These are phyloP conservation scores for Linum lewisii DNA, from an alignment of 345 rosid species.

Conservation along the genomic window DNA sequence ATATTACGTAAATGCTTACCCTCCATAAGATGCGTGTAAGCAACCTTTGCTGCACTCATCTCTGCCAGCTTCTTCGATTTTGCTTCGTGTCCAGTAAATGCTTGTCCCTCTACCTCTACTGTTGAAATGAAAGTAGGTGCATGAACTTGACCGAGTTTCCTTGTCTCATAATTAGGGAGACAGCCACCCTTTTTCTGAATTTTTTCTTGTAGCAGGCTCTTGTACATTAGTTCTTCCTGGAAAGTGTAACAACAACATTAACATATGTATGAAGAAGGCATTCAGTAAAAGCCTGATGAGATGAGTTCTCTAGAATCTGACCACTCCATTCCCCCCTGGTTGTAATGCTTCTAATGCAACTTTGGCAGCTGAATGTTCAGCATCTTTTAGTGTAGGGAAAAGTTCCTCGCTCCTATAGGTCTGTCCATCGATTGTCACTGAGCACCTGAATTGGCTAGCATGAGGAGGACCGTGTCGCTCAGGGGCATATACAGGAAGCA, in stretches of 20 bases:
- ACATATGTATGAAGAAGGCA: constrained; percentile 3
- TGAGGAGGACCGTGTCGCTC: constrained; percentile 53
- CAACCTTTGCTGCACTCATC: constrained; percentile 59
- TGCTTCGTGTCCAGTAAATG: constrained; percentile 37
- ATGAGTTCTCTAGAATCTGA: constrained; percentile 8
- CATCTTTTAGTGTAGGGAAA: constrained; percentile 42
- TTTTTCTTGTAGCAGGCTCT: constrained; percentile 52
- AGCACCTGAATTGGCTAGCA: constrained; percentile 39
- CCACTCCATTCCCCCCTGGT: constrained; percentile 29
- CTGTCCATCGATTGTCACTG: constrained; percentile 37
- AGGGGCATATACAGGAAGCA: constrained; percentile 34
- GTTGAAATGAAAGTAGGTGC: constrained; percentile 33
- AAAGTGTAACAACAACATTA: background rate
- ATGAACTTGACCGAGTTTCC: constrained; percentile 39
- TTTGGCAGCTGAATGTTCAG: constrained; percentile 62
- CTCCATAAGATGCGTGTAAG: constrained; percentile 32
- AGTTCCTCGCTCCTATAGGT: constrained; percentile 30
- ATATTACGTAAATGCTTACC: too few species aligned
- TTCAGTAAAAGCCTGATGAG: background rate
- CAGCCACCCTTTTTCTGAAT: constrained; percentile 31
- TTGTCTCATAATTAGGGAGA: constrained; percentile 41
- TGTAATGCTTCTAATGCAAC: constrained; percentile 36
- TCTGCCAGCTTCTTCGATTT: constrained; percentile 57
- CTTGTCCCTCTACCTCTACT: constrained; percentile 33
- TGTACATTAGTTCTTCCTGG: constrained; percentile 42